These are phyloP conservation scores for Penicillium sp. DNA, from an alignment of 2,329 filamentous ascomycete species.

Conservation along the genomic window DNA sequence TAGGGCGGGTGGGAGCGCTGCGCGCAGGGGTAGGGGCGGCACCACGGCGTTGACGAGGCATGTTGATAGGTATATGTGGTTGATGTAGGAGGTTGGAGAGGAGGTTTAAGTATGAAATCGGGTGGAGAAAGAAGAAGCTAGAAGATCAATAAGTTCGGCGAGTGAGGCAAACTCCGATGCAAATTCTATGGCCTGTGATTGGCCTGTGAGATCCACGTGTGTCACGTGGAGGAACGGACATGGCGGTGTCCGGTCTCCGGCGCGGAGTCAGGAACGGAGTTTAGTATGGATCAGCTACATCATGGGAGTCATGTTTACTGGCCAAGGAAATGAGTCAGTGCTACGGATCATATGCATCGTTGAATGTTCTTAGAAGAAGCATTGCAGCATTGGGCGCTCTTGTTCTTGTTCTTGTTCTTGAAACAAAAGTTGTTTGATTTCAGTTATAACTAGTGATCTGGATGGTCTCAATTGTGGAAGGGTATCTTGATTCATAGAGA, in stretches of 20 bases:
- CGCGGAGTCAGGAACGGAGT: slow-evolving; percentile 5
- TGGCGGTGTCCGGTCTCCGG: not conserved
- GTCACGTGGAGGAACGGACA: slow-evolving; percentile 11
- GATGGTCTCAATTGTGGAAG: slow-evolving; percentile 4
- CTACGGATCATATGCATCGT: not conserved
- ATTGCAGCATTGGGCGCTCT: not conserved
- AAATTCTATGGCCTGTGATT: slow-evolving; percentile 6
- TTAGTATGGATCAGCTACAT: not conserved
- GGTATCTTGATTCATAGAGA: slow-evolving; percentile 17
- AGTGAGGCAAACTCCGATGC: slow-evolving; percentile 17
- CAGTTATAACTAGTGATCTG: not conserved
- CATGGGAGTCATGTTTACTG: not conserved
- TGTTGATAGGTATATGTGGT: slow-evolving; percentile 45
- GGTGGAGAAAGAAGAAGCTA: slow-evolving; percentile 32
- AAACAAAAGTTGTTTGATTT: not conserved
- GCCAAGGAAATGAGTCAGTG: not conserved
- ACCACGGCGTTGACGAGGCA: slow-evolving; percentile 77
- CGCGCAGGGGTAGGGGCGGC: slow-evolving; percentile 53
- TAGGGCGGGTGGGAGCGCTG: slow-evolving; percentile 67
- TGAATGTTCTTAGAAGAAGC: not conserved
- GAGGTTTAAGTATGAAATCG: slow-evolving; percentile 8
- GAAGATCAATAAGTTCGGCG: slow-evolving; percentile 28
- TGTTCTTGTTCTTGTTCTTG: not conserved
- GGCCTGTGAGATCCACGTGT: not conserved
- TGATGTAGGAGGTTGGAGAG: slow-evolving; percentile 19